Base-by-base conservation (phyloP, 371 early-diverging fungal genomes). In the Haplosporangium sp. region DNA sequence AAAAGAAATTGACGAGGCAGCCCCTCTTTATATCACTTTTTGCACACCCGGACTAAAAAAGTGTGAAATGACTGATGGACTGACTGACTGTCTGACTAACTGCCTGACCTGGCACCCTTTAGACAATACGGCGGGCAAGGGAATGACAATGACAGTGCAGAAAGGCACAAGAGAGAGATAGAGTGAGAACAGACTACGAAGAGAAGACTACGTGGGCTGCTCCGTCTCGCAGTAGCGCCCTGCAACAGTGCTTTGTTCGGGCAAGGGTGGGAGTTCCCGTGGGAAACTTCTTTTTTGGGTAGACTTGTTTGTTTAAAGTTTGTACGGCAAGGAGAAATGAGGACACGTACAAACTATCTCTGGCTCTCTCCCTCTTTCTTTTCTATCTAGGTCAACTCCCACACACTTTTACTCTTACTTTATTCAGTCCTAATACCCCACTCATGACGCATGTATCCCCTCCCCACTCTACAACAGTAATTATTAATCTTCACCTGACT, bases 201-300 rank as follows among this genome's bases (percentile, higher is more conserved):
- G 50, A 16, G 18, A 50, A 0, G 50, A 50, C 50, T 50, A 50
- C 50, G 20, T 50, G 4, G 20, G 20, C 20, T 9, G 20, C 18
- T 18, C 10, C 18, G 14, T 50, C 20, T 48, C 8, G 29, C 50
- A 48, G 20, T 50, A 18, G 18, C 1, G 20, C 9, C 50, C n/a
- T 50, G 20, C 10, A 50, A 9, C 50, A 50, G 18, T 20, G 20
- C 18, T n/a, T 18, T 18, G 10, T 20, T n/a, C 20, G 20, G 29
- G 29, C 29, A 4, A 29, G 29, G 29, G 29, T 29, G 29, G 29
- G 20, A 13, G 18, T 18, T 50, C 11, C 60, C 60, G 60, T 59
- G 60, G 60, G 60, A 59, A 59, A 59, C 47, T 59, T 45, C 60
- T 59, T 23, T 47, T 47, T 37, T 12, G 36, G 60, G 60, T 9